Percentiles rank a stretch among this genome's conserved stretches.
phyloP scores from a whole-genome alignment of 495 filamentous ascomycete genomes.

The Lophiostoma macrostomum region DNA sequence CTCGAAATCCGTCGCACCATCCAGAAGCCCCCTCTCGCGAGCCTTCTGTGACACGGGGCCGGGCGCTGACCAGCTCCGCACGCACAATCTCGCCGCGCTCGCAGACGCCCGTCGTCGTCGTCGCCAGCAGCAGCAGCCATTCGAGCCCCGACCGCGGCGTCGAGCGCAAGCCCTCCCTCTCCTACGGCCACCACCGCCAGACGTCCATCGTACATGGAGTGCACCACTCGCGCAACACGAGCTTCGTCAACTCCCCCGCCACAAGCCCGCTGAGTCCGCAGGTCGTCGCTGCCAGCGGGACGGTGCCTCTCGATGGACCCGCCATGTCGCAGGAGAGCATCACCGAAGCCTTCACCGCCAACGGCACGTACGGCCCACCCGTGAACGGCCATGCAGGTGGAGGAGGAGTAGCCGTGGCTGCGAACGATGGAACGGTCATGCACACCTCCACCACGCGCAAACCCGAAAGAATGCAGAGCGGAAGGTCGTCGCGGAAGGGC shows the following conservation, averaged over 20 bases:
- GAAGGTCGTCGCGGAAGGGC: conserved; percentile 59
- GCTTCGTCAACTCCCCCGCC: conserved; percentile 60
- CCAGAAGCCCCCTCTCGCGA: conserved; percentile 35
- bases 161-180: conserved; percentile 65
- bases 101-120: conserved; percentile 33
- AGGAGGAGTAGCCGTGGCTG: background rate
- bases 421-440: conserved; percentile 1
- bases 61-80: conserved; percentile 37
- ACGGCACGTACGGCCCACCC: conserved; percentile 2
- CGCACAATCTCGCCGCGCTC: conserved; percentile 36
- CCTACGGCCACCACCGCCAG: conserved; percentile 88
- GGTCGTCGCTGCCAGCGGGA: conserved; percentile 64
- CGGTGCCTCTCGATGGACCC: conserved; percentile 25
- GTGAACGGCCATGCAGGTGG: conserved; percentile 2
- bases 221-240: conserved; percentile 88
- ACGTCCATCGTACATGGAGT: conserved; percentile 93
- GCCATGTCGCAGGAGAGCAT: conserved; percentile 34
- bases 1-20: conserved; percentile 34
- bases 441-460: conserved; percentile 35
- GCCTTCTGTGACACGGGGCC: conserved; percentile 35
- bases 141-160: conserved; percentile 44
- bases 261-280: conserved; percentile 81
- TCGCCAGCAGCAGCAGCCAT: conserved; percentile 27
- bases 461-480: conserved; percentile 62
- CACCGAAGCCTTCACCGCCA: conserved; percentile 27